These are phyloP conservation scores for Suillus lakei DNA, from an alignment of 768 basidiomycete genomes.

Conservation along the genomic window DNA sequence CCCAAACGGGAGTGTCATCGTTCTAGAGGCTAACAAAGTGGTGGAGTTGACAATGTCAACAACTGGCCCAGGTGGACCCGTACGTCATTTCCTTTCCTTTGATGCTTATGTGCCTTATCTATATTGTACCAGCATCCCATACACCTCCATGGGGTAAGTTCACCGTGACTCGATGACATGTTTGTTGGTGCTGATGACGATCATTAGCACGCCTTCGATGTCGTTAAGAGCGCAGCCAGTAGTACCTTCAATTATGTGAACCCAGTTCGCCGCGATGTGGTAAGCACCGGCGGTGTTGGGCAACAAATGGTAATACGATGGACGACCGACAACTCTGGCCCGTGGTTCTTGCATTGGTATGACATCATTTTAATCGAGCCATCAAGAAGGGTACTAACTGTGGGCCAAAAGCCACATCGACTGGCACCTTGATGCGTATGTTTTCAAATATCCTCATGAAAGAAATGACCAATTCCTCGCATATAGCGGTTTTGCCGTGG, in stretches of 20 bases:
- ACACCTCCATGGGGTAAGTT: slow-evolving; percentile 47
- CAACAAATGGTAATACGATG: slow-evolving; percentile 48
- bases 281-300: slow-evolving; percentile 28
- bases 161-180: background rate
- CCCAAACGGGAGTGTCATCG: slow-evolving; percentile 28
- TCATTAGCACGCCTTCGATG: slow-evolving; percentile 48
- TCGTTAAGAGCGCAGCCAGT: slow-evolving; percentile 48
- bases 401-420: slow-evolving; percentile 18
- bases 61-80: slow-evolving; percentile 7
- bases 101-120: background rate
- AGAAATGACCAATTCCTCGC: background rate
- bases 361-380: background rate
- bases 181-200: background rate
- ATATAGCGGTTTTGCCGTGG: slow-evolving; percentile 34
- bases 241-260: slow-evolving; percentile 49
- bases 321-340: slow-evolving; percentile 57
- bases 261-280: slow-evolving; percentile 56
- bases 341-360: slow-evolving; percentile 36
- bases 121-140: slow-evolving; percentile 41
- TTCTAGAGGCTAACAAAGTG: slow-evolving; percentile 31
- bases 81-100: background rate
- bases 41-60: slow-evolving; percentile 24
- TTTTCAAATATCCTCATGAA: background rate
- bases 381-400: background rate
- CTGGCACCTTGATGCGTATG: slow-evolving; percentile 24